Base-by-base conservation (phyloP, 306 rosid species). In the Vigna radiata region DNA sequence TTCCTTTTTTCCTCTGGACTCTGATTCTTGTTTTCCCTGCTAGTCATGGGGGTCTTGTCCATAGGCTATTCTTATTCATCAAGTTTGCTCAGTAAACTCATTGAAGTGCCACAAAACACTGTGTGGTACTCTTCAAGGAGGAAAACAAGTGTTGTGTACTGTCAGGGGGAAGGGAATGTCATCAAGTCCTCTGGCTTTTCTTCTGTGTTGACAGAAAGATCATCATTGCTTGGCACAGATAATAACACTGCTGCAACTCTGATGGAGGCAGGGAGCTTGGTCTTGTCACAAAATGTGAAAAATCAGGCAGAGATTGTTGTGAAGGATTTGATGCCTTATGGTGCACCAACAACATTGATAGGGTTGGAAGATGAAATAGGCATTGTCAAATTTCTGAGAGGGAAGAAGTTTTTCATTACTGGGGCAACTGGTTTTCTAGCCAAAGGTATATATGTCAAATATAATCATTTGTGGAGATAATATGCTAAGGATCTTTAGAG, bases 371-470 rank as follows among this genome's bases (percentile, higher is more conserved):
- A 90, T 36, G 97, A 94, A 39, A 82, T 90, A 68, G 98, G 98
- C 23, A 95, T 95, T 79, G 88, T 87, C 52, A 90, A 89, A 21
- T 92, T 92, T 82, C 89, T 95, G 18, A 82, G 77, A 82, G 98
- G 97, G 36, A 95, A 90, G 79, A 83, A 79, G 63, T 90, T 92
- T 75, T 88, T 95, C 49, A 66, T 95, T 19, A 95, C 98, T 68
- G 97, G 98, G 15, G 91, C 90, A 55, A 95, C 97, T 31, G 98
- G 98, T 12, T 95, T 95, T 88, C 97, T 95, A 11, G 98, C 92
- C 1, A 95, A 95, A 88, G 97, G 98, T 92, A 55, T 25, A 8
- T 15, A 6, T 12, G 33, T 15, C 16, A 44, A 66, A 33, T 65
- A 16, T 56, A 11, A 23, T 62, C 50, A 31, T 43, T n/a, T 56